Conservation (phyloP, 495 filamentous ascomycete genomes). For the Cercophora sp. region DNA sequence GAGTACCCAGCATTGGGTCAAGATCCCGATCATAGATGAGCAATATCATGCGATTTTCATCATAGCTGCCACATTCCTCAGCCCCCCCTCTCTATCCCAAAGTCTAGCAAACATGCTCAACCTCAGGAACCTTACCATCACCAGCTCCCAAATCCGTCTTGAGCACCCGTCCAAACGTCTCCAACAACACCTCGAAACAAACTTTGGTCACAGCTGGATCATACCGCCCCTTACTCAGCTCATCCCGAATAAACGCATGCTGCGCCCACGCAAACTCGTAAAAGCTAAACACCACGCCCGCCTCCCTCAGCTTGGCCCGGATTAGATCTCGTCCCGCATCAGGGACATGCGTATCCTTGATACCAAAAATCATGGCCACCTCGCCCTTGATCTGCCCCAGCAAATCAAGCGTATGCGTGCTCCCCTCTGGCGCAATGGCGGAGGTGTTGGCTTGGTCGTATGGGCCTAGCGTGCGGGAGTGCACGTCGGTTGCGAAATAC, state of each 20-base stretch:
- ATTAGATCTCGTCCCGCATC: conserved; percentile 82
- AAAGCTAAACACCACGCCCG: conserved; percentile 71
- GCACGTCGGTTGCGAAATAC: conserved; percentile 93
- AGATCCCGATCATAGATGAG: no score
- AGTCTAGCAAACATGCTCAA: conserved; percentile 28
- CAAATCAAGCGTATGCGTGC: conserved; percentile 42
- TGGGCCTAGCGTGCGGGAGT: conserved; percentile 67
- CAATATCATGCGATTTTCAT: no score
- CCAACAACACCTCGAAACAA: conserved; percentile 89
- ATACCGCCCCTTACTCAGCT: conserved; percentile 88
- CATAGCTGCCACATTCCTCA: no score
- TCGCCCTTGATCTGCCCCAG: conserved; percentile 69
- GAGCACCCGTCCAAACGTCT: conserved; percentile 76
- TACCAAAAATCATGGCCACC: conserved; percentile 85
- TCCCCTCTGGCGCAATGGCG: conserved; percentile 23
- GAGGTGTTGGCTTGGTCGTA: conserved; percentile 30
- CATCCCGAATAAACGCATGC: conserved; percentile 95
- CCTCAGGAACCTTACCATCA: conserved; percentile 27
- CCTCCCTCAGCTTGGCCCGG: conserved; percentile 73
- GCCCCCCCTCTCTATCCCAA: no score
- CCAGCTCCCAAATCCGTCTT: conserved; percentile 67
- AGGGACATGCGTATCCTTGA: conserved; percentile 86
- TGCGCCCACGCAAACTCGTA: conserved; percentile 91
- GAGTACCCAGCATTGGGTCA: no score
- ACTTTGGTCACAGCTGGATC: conserved; percentile 81